Base-by-base conservation (phyloP, 2,329 filamentous ascomycete species). In the Aschersonia sp. region DNA sequence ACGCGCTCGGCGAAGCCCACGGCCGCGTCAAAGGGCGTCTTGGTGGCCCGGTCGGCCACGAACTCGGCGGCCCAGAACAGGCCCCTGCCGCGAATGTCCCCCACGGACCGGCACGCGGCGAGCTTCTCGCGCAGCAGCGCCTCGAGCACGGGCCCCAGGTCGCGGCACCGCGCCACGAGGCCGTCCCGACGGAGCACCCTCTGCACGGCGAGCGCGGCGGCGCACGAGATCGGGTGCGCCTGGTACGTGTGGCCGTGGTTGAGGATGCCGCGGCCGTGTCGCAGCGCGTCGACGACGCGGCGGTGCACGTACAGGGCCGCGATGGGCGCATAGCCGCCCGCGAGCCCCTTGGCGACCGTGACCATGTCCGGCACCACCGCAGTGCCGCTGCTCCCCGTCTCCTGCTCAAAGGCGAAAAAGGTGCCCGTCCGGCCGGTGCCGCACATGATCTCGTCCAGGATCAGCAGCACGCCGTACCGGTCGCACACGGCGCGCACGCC, bases 361-460 rank as follows among this genome's bases (percentile, higher is more conserved):
- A 81, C 74, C 2, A 87, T 71, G 54, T 87, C 81, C 0, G 82
- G 82, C 8, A 57, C 53, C 0, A 71, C 53, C 14, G 14, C 14
- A 1, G 14, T 14, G 14, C 14, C 14, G 14, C 14, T 14, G 4
- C n/a, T 67, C 66, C 22, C 22, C 22, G 22, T 22, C 35, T 81
- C 73, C 44, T 80, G 71, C 55, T 83, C 69, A 72, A 76, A 84
- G 0, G 78, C 76, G 60, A 84, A 74, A 53, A 84, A 61, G 5
- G 68, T 75, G 0, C 79, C 79, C 0, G 70, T 73, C 4, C 80
- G 71, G 4, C 80, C 80, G 62, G 77, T 76, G 8, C 81, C 81
- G 45, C 74, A 81, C 82, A 87, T 87, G 50, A 87, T 72, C 58
- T 78, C 72, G 48, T 78, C 75, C 0, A 77, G 51, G n/a, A 77